A percentile compares a stretch with the other conserved stretches of the same genome.
These are phyloP conservation scores for Russula foetens DNA, from an alignment of 768 basidiomycete species.

Conservation along the genomic window DNA sequence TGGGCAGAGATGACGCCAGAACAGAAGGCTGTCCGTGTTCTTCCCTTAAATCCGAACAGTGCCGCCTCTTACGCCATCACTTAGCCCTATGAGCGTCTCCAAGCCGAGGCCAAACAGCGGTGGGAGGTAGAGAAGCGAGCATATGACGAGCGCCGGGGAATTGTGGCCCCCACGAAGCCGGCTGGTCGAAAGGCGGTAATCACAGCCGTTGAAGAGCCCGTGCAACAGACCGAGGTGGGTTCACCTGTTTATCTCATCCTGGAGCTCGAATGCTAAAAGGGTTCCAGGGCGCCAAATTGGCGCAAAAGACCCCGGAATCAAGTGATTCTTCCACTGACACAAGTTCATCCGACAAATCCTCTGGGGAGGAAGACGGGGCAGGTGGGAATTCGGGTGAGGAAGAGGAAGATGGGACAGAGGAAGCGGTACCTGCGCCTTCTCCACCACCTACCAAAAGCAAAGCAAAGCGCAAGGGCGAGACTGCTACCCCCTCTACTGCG, in stretches of 20 bases:
- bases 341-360: constrained; percentile 4
- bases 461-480: constrained; percentile 16
- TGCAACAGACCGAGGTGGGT: background rate
- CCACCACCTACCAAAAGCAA: constrained; percentile 25
- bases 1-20: constrained; percentile 65
- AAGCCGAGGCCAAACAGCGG: constrained; percentile 50
- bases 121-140: constrained; percentile 58
- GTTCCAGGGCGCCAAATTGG: background rate
- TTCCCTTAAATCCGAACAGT: background rate
- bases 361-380: constrained; percentile 6
- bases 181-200: background rate
- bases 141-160: constrained; percentile 47
- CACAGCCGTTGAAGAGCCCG: constrained; percentile 3
- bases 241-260: background rate
- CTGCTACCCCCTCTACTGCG: background rate
- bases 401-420: constrained; percentile 31
- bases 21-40: constrained; percentile 60
- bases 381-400: constrained; percentile 23
- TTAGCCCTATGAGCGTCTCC: constrained; percentile 47
- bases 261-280: background rate
- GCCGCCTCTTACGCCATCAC: constrained; percentile 13
- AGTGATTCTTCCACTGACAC: constrained; percentile 11
- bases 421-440: constrained; percentile 26
- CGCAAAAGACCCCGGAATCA: constrained; percentile 4
- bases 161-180: constrained; percentile 8